Conservation (phyloP, 176 grass and related monocot species). For the Tillandsia leiboldiana region DNA sequence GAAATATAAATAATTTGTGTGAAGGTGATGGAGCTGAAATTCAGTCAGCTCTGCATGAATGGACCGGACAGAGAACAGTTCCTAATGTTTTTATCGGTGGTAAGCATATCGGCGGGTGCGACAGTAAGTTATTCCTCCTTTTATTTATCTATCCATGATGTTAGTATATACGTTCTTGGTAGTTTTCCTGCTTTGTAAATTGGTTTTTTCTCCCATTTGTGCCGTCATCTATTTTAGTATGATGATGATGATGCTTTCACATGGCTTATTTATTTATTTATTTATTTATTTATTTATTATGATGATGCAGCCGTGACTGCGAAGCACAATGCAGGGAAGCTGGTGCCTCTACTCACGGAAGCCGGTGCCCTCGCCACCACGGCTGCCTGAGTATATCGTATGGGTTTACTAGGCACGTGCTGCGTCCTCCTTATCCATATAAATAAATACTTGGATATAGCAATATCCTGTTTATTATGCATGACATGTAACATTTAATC, state of each 20-base stretch:
- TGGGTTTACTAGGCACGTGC: too few species aligned
- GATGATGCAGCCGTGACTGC: constrained; percentile 15
- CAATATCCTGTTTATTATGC: too few species aligned
- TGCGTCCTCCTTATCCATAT: too few species aligned
- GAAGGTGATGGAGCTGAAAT: constrained; percentile 45
- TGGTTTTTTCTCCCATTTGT: too few species aligned
- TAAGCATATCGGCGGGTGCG: constrained; percentile 51
- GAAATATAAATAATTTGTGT: neutral
- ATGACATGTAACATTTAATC: too few species aligned
- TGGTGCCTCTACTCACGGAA: constrained; percentile 48
- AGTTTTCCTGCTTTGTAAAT: neutral
- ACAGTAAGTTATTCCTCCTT: constrained; percentile 14
- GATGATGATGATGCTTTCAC: neutral
- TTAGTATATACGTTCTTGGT: neutral
- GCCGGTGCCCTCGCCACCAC: constrained; percentile 31
- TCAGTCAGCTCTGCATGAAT: constrained; percentile 35
- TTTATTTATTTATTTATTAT: neutral
- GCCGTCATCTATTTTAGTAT: neutral
- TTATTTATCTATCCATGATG: neutral
- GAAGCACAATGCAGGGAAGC: constrained; percentile 27
- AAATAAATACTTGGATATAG: too few species aligned
- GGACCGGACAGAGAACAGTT: constrained; percentile 52
- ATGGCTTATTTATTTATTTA: neutral
- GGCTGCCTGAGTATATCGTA: constrained; percentile 16
- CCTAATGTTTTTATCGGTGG: constrained; percentile 53